Evolutionary conservation across 2,329 filamentous ascomycete genomes (phyloP).

Genomic region (Fusarium brachygibbosum): DNA sequence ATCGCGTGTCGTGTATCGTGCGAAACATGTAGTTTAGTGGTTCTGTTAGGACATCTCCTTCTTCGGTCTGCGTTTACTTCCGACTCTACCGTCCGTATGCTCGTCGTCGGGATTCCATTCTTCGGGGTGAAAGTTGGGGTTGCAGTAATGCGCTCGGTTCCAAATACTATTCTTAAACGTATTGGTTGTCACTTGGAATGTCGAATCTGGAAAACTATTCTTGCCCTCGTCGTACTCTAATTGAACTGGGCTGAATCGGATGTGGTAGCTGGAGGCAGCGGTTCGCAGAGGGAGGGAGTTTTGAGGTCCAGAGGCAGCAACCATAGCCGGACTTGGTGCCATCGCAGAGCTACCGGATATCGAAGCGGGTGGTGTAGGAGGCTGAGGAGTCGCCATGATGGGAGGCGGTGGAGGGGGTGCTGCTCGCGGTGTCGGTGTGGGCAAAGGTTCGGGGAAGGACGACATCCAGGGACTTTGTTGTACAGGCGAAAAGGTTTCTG

Average conservation of each 20-base stretch:
- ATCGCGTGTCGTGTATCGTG: constrained; percentile 5
- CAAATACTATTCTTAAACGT: constrained; percentile 77
- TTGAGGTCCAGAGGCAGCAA: constrained; percentile 37
- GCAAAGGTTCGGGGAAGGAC: constrained; percentile 49
- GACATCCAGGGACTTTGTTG: constrained; percentile 57
- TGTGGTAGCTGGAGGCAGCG: constrained; percentile 47
- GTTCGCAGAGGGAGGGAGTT: constrained; percentile 26
- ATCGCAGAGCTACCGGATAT: constrained; percentile 48
- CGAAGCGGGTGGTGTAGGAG: constrained; percentile 51
- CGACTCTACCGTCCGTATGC: constrained; percentile 48
- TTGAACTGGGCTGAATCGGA: constrained; percentile 65
- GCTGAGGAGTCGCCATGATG: constrained; percentile 51
- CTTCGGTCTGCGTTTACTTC: constrained; percentile 46
- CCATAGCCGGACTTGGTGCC: constrained; percentile 38
- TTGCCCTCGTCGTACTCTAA: constrained; percentile 65
- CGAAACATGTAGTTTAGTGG: neutral
- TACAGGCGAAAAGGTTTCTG: constrained; percentile 53
- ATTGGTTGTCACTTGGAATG: constrained; percentile 64
- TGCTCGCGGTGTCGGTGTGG: constrained; percentile 40
- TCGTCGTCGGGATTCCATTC: constrained; percentile 61
- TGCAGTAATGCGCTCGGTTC: constrained; percentile 76
- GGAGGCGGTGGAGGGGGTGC: constrained; percentile 48
- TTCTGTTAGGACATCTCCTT: constrained; percentile 36
- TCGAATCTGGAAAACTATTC: constrained; percentile 60
- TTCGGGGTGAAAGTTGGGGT: constrained; percentile 66